Percentiles rank a stretch among this genome's conserved stretches.
Conservation (phyloP, 2,329 filamentous ascomycete genomes). For the Neofusicoccum ribis region DNA sequence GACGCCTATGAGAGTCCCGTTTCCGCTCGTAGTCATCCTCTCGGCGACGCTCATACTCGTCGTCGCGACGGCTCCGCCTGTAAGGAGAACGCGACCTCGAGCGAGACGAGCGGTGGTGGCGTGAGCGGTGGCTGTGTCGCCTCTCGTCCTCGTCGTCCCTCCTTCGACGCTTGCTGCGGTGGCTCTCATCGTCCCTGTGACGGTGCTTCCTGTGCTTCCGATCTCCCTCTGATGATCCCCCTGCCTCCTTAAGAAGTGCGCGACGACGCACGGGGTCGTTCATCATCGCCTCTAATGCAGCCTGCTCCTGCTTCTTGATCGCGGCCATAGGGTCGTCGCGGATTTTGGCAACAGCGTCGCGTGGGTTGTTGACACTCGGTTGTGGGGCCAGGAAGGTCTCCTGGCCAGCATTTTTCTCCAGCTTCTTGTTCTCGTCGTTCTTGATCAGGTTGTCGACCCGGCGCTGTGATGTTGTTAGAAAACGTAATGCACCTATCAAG, state of each 20-base stretch:
- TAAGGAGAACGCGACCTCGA: constrained; percentile 13
- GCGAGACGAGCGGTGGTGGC: constrained; percentile 5
- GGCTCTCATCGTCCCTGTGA: constrained; percentile 27
- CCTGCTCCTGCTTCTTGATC: constrained; percentile 81
- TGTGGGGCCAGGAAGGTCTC: constrained; percentile 65
- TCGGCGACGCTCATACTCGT: constrained; percentile 23
- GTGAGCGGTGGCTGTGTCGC: constrained; percentile 15
- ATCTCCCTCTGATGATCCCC: constrained; percentile 25
- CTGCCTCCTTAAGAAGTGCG: constrained; percentile 56
- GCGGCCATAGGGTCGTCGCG: constrained; percentile 87
- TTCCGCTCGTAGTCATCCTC: constrained; percentile 3
- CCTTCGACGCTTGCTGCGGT: constrained; percentile 15
- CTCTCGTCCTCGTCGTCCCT: constrained; percentile 11
- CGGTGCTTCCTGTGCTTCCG: constrained; percentile 24
- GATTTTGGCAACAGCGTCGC: constrained; percentile 84
- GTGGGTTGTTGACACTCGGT: constrained; percentile 65
- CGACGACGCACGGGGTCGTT: constrained; percentile 69
- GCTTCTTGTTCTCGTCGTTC: constrained; percentile 74
- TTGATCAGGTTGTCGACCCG: constrained; percentile 86
- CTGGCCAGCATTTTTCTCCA: constrained; percentile 55
- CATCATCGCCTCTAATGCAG: constrained; percentile 63
- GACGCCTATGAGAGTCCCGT: background rate
- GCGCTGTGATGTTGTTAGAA: constrained; percentile 40
- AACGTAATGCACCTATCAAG: too few relatives aligned
- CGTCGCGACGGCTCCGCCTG: constrained; percentile 34